Evolutionary conservation across 2,329 filamentous ascomycete genomes (phyloP), one percentile per base, ranked within the genome.

Genomic region (Colletotrichum somersetense): DNA sequence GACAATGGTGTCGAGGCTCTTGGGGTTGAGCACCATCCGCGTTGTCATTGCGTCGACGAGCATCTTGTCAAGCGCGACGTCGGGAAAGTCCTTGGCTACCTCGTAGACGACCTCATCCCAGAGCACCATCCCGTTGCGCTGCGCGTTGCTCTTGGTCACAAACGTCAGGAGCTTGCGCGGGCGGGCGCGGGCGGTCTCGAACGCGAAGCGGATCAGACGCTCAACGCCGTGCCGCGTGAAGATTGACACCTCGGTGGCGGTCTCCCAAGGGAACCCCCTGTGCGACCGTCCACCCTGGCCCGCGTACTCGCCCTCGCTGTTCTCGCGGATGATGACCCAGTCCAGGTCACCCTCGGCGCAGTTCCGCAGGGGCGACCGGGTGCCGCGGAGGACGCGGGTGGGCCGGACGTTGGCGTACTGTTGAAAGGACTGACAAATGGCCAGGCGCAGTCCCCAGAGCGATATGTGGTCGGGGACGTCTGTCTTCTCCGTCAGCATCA

Each of bases 351-450:
- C 86, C 14, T 82, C 78, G 67, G 80, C 77, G 75, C 87, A 80
- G 76, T 87, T 83, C 11, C 77, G 71, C 10, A 91, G 82, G 0
- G 89, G 89, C 0, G 89, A 90, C 72, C 85, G 80, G 0, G 87
- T 89, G 30, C 89, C 89, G 18, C 84, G 84, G 66, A 92, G 85
- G 44, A 90, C 85, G 46, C 85, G 85, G 0, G 88, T 91, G 0
- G 90, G 90, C 5, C 90, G 86, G 1, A 92, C 87, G 76, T 92
- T 92, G 71, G 89, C 89, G 75, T 91, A 92, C 76, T 91, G 89
- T 75, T 91, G 89, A 61, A 92, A 81, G 16, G 87, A 83, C 75
- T 91, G 89, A 75, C 90, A 88, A 74, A 92, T 90, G 1, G 89
- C 88, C 1, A 92, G 83, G 44, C 90, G 88, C 18, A 92, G 83